These are phyloP conservation scores for Coffea canephora DNA, from an alignment of 257 asterid genomes.

Conservation along the genomic window DNA sequence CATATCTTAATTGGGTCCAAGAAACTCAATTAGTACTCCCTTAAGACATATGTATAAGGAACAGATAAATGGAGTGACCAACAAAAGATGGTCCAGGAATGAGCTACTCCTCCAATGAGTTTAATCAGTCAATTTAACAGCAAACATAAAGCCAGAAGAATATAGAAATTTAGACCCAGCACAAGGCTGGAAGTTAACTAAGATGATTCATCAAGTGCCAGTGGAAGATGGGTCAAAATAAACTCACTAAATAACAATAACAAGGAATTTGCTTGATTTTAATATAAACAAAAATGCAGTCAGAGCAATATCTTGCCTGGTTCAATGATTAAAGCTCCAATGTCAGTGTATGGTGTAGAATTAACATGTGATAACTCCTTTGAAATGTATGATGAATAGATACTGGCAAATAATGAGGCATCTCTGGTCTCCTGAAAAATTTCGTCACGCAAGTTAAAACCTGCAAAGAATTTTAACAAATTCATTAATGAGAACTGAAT, in stretches of 20 bases:
- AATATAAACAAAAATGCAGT: not conserved
- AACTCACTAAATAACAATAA: not conserved
- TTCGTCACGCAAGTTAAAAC: conserved; percentile 64
- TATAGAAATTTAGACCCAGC: not conserved
- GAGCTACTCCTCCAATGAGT: not conserved
- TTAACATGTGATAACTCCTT: conserved; percentile 44
- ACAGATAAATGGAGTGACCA: not conserved
- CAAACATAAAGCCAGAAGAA: not conserved
- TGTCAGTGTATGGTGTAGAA: conserved; percentile 34
- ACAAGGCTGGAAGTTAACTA: not conserved
- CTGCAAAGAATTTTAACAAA: conserved; percentile 40
- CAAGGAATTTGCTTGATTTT: not conserved
- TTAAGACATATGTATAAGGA: not conserved
- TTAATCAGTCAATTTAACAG: not conserved
- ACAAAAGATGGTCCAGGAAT: not conserved
- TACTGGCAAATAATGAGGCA: conserved; percentile 51
- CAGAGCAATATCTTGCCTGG: conserved; percentile 56
- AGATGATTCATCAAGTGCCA: not conserved
- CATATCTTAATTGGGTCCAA: not conserved
- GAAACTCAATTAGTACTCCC: not conserved
- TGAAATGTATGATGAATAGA: conserved; percentile 52
- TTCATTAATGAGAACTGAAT: conserved; percentile 12
- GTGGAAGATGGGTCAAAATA: not conserved
- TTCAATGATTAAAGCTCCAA: conserved; percentile 88
- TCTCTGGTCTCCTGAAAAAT: conserved; percentile 67